Evolutionary conservation across 805 yeast species (phyloP), one percentile per base, ranked within the genome.

Genomic region (Saturnispora bothae): DNA sequence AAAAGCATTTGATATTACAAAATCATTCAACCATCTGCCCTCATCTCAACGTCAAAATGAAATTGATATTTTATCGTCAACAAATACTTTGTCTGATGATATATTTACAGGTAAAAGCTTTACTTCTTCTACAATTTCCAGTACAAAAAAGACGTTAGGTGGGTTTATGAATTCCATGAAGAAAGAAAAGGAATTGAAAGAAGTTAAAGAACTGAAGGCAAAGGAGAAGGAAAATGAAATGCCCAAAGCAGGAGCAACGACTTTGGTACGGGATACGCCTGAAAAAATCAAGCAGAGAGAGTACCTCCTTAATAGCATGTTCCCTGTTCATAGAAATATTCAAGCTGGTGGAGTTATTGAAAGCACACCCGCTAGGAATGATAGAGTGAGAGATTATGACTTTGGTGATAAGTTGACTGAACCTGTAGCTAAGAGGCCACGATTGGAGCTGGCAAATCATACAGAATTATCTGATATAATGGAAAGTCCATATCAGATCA

Each of bases 1-100:
- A 32, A 59, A 56, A 38, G 54, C 60, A 4, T 59, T 59, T 41
- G 59, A 54, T 30, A 57, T 59, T 61, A 45, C 49, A 5, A 49
- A 48, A 31, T 43, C 44, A 12, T 42, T 54, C 0, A 31, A 22
- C 12, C 32, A 25, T 12, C 21, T 38, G 4, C 5, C 18, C 18
- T 7, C 22, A 17, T 22, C 26, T 13, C 29, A 29, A n/a, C n/a
- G 19, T 3, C 30, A 22, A 17, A 9, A 12, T 15, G 41, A 33
- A 16, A 25, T 28, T 13, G 37, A 28, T 15, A 21, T 28, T 29
- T 21, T 28, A 20, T 13, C 33, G 9, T 33, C 36, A 4, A 21
- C 33, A 10, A 28, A 23, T 13, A 22, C 14, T 23, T 14, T n/a
- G 9, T n/a, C 20, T 9, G 29, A 23, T 15, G 37, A 38, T 20